These are phyloP conservation scores for Tolypocladium amazonense DNA, from an alignment of 2,329 filamentous ascomycete genomes.

Conservation along the genomic window DNA sequence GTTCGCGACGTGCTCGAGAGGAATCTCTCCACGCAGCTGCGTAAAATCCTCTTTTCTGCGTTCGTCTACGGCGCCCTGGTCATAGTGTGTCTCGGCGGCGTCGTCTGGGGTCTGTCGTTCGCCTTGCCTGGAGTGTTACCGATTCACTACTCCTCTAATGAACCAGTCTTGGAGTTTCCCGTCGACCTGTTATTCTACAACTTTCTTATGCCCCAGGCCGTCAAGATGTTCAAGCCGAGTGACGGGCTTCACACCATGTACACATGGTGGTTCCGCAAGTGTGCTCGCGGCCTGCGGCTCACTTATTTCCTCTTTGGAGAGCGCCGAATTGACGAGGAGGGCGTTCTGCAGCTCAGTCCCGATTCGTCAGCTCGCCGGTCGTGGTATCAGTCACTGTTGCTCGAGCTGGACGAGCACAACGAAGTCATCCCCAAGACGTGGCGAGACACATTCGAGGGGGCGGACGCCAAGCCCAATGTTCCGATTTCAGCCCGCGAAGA, in stretches of 20 bases:
- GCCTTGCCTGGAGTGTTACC: conserved; percentile 65
- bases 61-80: conserved; percentile 92
- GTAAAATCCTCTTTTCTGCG: conserved; percentile 93
- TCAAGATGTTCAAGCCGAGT: conserved; percentile 76
- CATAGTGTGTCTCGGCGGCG: conserved; percentile 84
- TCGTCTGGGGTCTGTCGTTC: conserved; percentile 81
- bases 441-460: conserved; percentile 41
- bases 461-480: conserved; percentile 29
- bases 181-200: conserved; percentile 95
- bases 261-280: conserved; percentile 90
- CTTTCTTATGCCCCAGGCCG: conserved; percentile 80
- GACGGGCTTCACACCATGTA: conserved; percentile 79
- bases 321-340: conserved; percentile 71
- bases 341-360: conserved; percentile 40
- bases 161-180: conserved; percentile 88
- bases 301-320: conserved; percentile 93
- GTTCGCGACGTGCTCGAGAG: conserved; percentile 94
- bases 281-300: conserved; percentile 67
- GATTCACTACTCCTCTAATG: conserved; percentile 86
- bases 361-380: conserved; percentile 19
- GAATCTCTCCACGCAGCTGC: conserved; percentile 81
- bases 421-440: conserved; percentile 45
- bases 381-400: conserved; percentile 31
- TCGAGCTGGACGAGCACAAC: conserved; percentile 32
- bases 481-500: conserved; percentile 25